Percentiles rank a stretch among this genome's conserved stretches.
Evolutionary conservation across 1,284 basidiomycete genomes (phyloP).

Genomic region (Cerrena zonata): DNA sequence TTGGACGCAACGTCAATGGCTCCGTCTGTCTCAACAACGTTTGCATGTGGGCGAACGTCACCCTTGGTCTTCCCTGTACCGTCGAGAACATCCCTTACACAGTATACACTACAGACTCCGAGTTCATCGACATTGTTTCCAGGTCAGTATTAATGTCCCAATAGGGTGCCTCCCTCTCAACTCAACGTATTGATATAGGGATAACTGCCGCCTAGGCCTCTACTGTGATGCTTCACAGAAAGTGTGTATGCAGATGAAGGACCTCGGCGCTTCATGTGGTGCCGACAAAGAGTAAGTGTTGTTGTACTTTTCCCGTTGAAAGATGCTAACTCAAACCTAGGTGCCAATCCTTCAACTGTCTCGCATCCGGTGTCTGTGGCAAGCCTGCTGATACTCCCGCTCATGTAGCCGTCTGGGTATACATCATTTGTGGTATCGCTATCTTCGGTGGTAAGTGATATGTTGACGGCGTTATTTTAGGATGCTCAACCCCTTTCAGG

Average conservation of each 20-base stretch:
- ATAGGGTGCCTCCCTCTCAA: not conserved
- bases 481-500: constrained; percentile 34
- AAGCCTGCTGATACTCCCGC: constrained; percentile 54
- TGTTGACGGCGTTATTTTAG: not conserved
- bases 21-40: constrained; percentile 75
- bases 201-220: constrained; percentile 57
- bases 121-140: constrained; percentile 74
- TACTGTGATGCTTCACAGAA: constrained; percentile 68
- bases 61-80: constrained; percentile 56
- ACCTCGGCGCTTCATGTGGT: constrained; percentile 51
- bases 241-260: constrained; percentile 58
- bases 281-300: constrained; percentile 77
- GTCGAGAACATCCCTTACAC: constrained; percentile 77
- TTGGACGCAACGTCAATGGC: constrained; percentile 73
- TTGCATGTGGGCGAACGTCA: constrained; percentile 79
- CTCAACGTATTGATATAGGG: constrained; percentile 34
- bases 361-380: constrained; percentile 57
- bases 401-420: constrained; percentile 64
- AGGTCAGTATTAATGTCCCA: constrained; percentile 42
- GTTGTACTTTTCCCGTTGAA: no score
- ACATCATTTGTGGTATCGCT: constrained; percentile 65
- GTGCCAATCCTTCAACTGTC: constrained; percentile 74
- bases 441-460: constrained; percentile 57
- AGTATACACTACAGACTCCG: constrained; percentile 48
- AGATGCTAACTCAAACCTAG: constrained; percentile 32